These are phyloP conservation scores for Lactarius indigo DNA, from an alignment of 768 basidiomycete genomes.

Conservation along the genomic window DNA sequence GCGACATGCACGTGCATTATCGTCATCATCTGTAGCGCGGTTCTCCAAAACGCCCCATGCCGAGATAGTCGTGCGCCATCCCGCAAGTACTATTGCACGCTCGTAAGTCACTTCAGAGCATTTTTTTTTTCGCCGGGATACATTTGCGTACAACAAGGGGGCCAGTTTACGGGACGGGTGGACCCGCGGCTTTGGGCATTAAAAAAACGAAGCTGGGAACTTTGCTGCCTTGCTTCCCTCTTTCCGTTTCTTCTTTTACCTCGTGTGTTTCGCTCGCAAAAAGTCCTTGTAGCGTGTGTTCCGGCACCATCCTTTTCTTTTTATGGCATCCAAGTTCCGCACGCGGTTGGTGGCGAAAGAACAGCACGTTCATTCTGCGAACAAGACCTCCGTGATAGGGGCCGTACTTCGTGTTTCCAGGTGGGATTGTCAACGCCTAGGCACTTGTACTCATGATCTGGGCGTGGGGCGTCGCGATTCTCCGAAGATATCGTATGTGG, in stretches of 20 bases:
- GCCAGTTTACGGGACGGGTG: neutral
- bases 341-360: constrained; percentile 67
- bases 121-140: no score
- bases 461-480: constrained; percentile 16
- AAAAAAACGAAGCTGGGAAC: neutral
- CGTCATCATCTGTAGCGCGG: constrained; percentile 36
- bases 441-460: constrained; percentile 6
- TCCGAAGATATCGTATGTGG: constrained; percentile 54
- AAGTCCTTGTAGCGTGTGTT: constrained; percentile 66
- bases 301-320: constrained; percentile 55
- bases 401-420: constrained; percentile 39
- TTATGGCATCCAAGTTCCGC: constrained; percentile 49
- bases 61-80: constrained; percentile 34
- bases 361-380: constrained; percentile 37
- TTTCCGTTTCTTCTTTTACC: neutral
- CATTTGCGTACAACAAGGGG: no score
- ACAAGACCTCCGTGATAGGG: constrained; percentile 48
- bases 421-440: constrained; percentile 28
- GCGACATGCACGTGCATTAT: constrained; percentile 33
- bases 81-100: constrained; percentile 42
- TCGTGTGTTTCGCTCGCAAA: constrained; percentile 23
- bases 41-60: constrained; percentile 42
- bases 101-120: constrained; percentile 34
- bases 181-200: neutral
- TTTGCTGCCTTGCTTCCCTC: neutral